phyloP scores from a whole-genome alignment of 306 rosid genomes.

The Medicago arabica region DNA sequence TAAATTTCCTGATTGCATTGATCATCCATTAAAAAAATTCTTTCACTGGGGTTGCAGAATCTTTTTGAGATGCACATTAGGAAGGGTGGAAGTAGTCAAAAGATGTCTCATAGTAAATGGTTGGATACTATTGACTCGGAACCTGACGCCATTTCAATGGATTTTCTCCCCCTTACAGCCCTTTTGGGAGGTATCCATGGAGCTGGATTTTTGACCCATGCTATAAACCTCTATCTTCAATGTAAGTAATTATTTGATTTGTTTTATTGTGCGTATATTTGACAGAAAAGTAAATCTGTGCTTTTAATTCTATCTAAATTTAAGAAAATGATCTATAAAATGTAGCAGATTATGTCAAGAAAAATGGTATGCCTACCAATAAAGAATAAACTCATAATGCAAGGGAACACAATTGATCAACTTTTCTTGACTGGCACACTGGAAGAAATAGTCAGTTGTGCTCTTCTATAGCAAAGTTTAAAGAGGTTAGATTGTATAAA shows the following conservation, averaged over 20 bases:
- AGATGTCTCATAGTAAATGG: constrained; percentile 71
- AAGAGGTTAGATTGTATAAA: background rate
- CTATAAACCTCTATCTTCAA: background rate
- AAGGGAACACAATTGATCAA: background rate
- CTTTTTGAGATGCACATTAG: constrained; percentile 57
- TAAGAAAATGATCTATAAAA: background rate
- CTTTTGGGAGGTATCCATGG: constrained; percentile 37
- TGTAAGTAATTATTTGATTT: background rate
- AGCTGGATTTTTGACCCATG: background rate
- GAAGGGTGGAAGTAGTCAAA: constrained; percentile 71
- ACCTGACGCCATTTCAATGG: constrained; percentile 79
- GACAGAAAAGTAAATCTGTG: background rate
- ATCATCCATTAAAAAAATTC: constrained; percentile 5
- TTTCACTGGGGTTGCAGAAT: constrained; percentile 57
- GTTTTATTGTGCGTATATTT: background rate
- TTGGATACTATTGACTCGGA: constrained; percentile 69
- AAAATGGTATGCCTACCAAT: background rate
- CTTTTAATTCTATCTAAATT: too few relatives aligned
- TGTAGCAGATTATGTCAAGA: background rate
- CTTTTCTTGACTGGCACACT: constrained; percentile 2
- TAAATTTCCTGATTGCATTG: constrained; percentile 3
- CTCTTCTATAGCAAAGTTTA: too few relatives aligned
- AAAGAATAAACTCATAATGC: too few relatives aligned
- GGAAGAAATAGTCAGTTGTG: constrained; percentile 1
- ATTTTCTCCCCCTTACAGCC: constrained; percentile 74